These are phyloP conservation scores for Linanthus parryae DNA, from an alignment of 148 eudicot species.

Conservation along the genomic window DNA sequence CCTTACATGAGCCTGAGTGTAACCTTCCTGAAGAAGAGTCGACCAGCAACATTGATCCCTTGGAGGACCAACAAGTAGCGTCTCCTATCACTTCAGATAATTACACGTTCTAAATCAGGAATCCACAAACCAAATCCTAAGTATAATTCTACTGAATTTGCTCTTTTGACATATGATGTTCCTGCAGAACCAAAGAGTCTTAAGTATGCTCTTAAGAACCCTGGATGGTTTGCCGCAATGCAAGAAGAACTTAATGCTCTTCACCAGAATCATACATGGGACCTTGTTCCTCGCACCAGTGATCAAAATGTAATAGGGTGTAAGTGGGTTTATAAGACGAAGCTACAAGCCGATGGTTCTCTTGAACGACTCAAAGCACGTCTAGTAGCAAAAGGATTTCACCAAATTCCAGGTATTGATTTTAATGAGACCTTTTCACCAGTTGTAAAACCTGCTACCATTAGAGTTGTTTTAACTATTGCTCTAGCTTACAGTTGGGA, in stretches of 20 bases:
- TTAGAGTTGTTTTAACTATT: neutral
- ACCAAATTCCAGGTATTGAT: slow-evolving; percentile 15
- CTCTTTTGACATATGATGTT: neutral
- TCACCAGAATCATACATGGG: no score
- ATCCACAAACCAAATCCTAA: neutral
- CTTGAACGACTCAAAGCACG: slow-evolving; percentile 18
- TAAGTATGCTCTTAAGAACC: neutral
- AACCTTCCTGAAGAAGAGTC: no score
- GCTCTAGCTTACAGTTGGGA: neutral
- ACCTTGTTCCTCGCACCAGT: slow-evolving; percentile 7
- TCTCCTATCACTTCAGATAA: neutral
- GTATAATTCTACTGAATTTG: neutral
- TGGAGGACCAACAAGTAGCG: no score
- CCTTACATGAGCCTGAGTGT: no score
- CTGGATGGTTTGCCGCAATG: slow-evolving; percentile 1
- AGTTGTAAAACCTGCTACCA: slow-evolving; percentile 11
- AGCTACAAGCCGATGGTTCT: slow-evolving; percentile 3
- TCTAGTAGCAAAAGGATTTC: slow-evolving; percentile 11
- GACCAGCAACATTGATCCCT: no score
- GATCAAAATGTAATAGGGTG: slow-evolving; percentile 11
- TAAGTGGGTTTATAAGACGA: slow-evolving; percentile 12
- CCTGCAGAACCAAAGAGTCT: neutral
- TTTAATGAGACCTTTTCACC: slow-evolving; percentile 18
- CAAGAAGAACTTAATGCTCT: neutral
- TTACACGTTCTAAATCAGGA: neutral